These are phyloP conservation scores for Peronospora belbahrii DNA, from an alignment of 352 stramenopile genomes.

Conservation along the genomic window DNA sequence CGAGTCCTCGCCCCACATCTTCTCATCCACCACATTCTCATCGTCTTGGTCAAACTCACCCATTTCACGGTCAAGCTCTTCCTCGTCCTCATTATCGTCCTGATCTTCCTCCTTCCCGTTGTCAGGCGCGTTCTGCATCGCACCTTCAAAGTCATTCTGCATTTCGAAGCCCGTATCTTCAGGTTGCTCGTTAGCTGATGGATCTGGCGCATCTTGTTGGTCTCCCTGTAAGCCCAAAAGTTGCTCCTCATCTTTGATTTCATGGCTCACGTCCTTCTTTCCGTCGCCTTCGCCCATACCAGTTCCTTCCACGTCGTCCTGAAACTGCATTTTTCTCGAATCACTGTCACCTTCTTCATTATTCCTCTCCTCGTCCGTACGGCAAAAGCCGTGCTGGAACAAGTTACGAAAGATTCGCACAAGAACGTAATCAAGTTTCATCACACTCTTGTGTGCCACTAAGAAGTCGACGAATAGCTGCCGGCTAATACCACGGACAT, in stretches of 20 bases:
- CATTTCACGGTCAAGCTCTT: conserved; percentile 99
- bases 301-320: conserved; percentile 97
- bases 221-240: conserved; percentile 96
- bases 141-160: conserved; percentile 99
- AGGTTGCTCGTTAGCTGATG: conserved; percentile 79
- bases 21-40: conserved; percentile 99
- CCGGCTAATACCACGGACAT: conserved; percentile 70
- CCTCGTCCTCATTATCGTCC: conserved; percentile 80
- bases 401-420: conserved; percentile 95
- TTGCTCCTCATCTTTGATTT: conserved; percentile 99
- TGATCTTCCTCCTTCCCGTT: conserved; percentile 87
- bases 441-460: conserved; percentile 84
- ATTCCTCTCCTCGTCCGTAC: conserved; percentile 80
- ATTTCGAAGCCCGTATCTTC: conserved; percentile 99
- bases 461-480: conserved; percentile 75
- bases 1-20: conserved; percentile 94
- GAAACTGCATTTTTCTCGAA: conserved; percentile 91
- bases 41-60: conserved; percentile 93
- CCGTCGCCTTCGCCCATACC: conserved; percentile 99
- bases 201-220: conserved; percentile 74
- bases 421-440: conserved; percentile 94
- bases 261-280: conserved; percentile 98
- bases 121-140: conserved; percentile 95
- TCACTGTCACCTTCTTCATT: conserved; percentile 85
- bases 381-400: conserved; percentile 94